Percentiles rank a stretch among this genome's conserved stretches.
These are phyloP conservation scores for Penicillium bialowiezense DNA, from an alignment of 495 filamentous ascomycete genomes.

Conservation along the genomic window DNA sequence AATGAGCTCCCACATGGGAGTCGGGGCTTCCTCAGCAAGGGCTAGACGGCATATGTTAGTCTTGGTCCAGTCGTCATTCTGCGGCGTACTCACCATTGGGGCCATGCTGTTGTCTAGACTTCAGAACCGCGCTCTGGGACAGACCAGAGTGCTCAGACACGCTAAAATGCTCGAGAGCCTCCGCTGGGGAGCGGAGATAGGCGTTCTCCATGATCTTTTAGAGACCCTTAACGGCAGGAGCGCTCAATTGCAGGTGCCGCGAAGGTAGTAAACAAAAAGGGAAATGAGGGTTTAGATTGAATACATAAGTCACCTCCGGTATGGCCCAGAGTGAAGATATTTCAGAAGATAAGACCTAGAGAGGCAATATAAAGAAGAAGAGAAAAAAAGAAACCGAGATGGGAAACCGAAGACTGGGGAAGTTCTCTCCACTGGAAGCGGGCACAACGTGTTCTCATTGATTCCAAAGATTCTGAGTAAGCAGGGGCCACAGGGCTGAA, in stretches of 20 bases:
- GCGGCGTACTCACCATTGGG: conserved; percentile 68
- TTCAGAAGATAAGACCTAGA: background rate
- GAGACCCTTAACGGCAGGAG: conserved; percentile 18
- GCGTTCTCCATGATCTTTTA: conserved; percentile 73
- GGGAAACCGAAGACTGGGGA: conserved; percentile 13
- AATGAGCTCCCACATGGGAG: conserved; percentile 92
- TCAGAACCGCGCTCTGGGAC: conserved; percentile 63
- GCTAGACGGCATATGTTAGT: conserved; percentile 47
- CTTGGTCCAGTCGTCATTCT: background rate
- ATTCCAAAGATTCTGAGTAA: conserved; percentile 22
- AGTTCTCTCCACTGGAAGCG: conserved; percentile 6
- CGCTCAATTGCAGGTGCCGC: conserved; percentile 5
- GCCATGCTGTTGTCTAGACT: conserved; percentile 66
- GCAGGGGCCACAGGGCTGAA: conserved; percentile 24
- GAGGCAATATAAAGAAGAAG: conserved; percentile 3
- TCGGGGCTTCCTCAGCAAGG: conserved; percentile 94
- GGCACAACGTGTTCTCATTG: conserved; percentile 42
- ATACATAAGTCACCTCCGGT: conserved; percentile 15
- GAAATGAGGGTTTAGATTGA: conserved; percentile 9
- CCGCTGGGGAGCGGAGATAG: conserved; percentile 63
- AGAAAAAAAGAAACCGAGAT: background rate
- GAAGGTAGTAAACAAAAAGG: conserved; percentile 21
- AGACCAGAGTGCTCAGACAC: conserved; percentile 68
- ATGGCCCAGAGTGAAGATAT: conserved; percentile 9
- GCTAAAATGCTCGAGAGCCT: conserved; percentile 69